Percentiles rank a stretch among this genome's conserved stretches.
Conservation (phyloP, 768 basidiomycete genomes). For the Rhodotorula paludigena region DNA sequence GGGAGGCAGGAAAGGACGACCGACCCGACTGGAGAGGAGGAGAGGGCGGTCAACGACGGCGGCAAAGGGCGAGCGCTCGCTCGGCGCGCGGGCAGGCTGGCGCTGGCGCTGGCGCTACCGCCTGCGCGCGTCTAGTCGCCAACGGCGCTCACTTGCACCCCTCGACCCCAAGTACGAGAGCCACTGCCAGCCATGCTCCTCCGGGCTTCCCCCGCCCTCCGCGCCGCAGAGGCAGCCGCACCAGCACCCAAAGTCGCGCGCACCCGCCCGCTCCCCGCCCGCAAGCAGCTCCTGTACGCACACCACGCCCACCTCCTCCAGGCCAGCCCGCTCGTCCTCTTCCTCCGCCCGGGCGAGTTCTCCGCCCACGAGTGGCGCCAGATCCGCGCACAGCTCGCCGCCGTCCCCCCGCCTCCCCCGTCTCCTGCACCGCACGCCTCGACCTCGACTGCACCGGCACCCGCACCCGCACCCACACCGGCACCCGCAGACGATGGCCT, state of each 20-base stretch:
- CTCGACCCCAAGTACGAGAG: too few species aligned
- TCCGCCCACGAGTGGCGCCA: slow-evolving; percentile 61
- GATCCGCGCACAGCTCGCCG: slow-evolving; percentile 64
- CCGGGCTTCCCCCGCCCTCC: too few species aligned
- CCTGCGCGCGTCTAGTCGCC: too few species aligned
- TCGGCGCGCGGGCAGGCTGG: too few species aligned
- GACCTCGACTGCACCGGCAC: slow-evolving; percentile 67
- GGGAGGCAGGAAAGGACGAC: background rate
- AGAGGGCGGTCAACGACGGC: background rate
- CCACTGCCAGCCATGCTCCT: too few species aligned
- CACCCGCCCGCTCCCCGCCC: slow-evolving; percentile 66
- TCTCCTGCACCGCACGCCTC: slow-evolving; percentile 53
- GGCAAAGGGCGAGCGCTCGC: background rate
- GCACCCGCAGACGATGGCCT: slow-evolving; percentile 56
- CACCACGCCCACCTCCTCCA: slow-evolving; percentile 70
- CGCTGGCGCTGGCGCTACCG: too few species aligned
- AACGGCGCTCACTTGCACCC: too few species aligned
- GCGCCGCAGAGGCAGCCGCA: background rate
- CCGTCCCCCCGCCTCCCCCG: slow-evolving; percentile 50
- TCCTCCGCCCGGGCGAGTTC: slow-evolving; percentile 75
- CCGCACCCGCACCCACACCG: slow-evolving; percentile 51
- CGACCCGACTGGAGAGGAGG: background rate
- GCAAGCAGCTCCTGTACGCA: slow-evolving; percentile 74
- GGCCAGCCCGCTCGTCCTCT: slow-evolving; percentile 60
- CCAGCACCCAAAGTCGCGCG: background rate